Base-by-base conservation (phyloP, 2,329 filamentous ascomycete genomes). In the Sporothrix sp. region DNA sequence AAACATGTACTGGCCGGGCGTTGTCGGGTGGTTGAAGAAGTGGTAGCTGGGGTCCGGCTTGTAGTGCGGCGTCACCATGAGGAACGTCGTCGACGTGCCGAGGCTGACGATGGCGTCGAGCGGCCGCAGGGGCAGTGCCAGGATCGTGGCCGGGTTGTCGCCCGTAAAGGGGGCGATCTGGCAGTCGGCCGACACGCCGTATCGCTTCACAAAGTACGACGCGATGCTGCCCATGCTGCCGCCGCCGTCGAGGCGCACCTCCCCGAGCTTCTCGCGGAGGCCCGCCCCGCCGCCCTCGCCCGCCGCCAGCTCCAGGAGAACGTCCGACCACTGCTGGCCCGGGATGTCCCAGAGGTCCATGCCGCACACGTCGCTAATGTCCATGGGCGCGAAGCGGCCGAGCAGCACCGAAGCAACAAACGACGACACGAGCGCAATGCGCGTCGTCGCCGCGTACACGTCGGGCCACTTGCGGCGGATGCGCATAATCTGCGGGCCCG, bases 21-120 rank as follows among this genome's bases (percentile, higher is more conserved):
- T 95, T 39, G 89, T 93, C 1, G 93, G 93, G 67, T 97, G 90
- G 71, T 96, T 95, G 79, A 97, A 94, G 74, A 97, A 95, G 71
- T 98, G 93, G 63, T 95, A 95, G 7, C 85, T 80, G 3, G 88
- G 86, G 62, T 96, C 84, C 2, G 93, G 88, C 65, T 84, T 84
- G 75, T 95, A 97, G 60, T 79, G 76, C n/a, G 87, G 82, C 4
- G 93, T 97, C 62, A 86, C 89, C 91, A 97, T 97, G 54, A 98
- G 79, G 73, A 97, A 96, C 3, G 93, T 98, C 1, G 91, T 96
- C 27, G 87, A 94, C 1, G 93, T 98, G 53, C 93, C 93, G 7
- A 98, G 78, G 7, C 87, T 94, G 33, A 97, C 89, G 64, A 97
- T 96, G 56, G 90, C 91, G 62, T 97, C 93, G 32, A 88, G 82